Evolutionary conservation across 1,139 yeast species (phyloP).

Genomic region (Nadsonia starkeyi-henricii): DNA sequence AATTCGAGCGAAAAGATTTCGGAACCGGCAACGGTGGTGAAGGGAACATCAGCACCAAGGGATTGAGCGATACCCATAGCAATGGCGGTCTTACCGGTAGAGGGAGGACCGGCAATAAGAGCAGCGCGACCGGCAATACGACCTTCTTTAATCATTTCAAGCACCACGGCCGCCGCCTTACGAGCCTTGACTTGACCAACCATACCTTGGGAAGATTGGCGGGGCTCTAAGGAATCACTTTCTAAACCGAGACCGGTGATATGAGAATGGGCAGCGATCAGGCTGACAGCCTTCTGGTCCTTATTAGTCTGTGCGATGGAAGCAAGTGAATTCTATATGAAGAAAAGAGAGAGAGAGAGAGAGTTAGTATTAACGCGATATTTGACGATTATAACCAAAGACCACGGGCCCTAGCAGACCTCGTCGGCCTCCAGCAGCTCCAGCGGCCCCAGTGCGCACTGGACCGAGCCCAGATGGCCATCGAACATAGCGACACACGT

Average conservation of each 20-base stretch:
- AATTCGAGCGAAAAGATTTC: slow-evolving; percentile 86
- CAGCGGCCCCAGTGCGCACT: too few relatives aligned
- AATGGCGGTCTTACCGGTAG: slow-evolving; percentile 97
- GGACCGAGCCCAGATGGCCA: too few relatives aligned
- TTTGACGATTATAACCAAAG: too few relatives aligned
- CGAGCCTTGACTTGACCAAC: slow-evolving; percentile 94
- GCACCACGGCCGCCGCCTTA: slow-evolving; percentile 86
- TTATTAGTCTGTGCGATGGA: slow-evolving; percentile 23
- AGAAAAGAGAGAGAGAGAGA: too few relatives aligned
- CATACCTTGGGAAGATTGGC: slow-evolving; percentile 79
- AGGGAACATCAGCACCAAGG: slow-evolving; percentile 84
- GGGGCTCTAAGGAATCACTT: slow-evolving; percentile 65
- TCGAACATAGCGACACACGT: too few relatives aligned
- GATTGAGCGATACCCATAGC: slow-evolving; percentile 94
- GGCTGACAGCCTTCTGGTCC: slow-evolving; percentile 28
- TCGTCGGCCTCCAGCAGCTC: too few relatives aligned
- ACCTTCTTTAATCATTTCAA: slow-evolving; percentile 87
- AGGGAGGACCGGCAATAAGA: slow-evolving; percentile 93
- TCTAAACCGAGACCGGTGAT: slow-evolving; percentile 91
- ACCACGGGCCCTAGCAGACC: too few relatives aligned
- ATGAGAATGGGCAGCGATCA: slow-evolving; percentile 92
- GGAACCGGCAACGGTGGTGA: slow-evolving; percentile 87
- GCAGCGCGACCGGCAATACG: slow-evolving; percentile 96
- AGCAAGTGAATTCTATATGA: not conserved
- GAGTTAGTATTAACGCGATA: too few relatives aligned